phyloP scores from a whole-genome alignment of 2,329 filamentous ascomycete species.

The Botrytis pseudocinerea region DNA sequence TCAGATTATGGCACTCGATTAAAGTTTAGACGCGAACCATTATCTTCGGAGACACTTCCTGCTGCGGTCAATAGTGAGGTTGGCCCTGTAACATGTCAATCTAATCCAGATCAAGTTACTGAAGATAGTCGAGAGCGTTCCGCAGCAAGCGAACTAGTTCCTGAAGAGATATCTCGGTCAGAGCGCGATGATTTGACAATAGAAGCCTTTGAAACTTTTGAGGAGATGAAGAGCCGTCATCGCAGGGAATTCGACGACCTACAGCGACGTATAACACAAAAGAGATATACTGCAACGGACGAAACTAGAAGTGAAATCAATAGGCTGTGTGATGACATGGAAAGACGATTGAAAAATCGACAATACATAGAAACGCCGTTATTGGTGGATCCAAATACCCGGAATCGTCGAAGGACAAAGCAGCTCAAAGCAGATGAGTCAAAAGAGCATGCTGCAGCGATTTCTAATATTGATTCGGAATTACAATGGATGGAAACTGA shows the following conservation, averaged over 20 bases:
- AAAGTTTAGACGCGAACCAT: background rate
- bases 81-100: background rate
- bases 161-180: background rate
- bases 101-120: background rate
- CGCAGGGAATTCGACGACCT: background rate
- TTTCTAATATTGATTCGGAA: constrained; percentile 3
- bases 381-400: background rate
- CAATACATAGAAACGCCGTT: background rate
- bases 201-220: background rate
- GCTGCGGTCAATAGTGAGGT: background rate
- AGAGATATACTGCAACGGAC: background rate
- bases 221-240: constrained; percentile 3
- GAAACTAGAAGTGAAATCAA: background rate
- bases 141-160: background rate
- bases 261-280: background rate
- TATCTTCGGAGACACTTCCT: background rate
- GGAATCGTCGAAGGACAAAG: background rate
- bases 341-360: background rate
- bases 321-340: background rate
- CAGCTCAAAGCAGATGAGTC: background rate
- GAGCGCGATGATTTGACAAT: background rate
- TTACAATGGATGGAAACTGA: constrained; percentile 11
- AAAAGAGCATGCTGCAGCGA: background rate
- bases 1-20: background rate
- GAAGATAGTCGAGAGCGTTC: background rate